A percentile compares a stretch with the other conserved stretches of the same genome.
Conservation (phyloP, 169 alveolate genomes). For the Theileria parva region DNA sequence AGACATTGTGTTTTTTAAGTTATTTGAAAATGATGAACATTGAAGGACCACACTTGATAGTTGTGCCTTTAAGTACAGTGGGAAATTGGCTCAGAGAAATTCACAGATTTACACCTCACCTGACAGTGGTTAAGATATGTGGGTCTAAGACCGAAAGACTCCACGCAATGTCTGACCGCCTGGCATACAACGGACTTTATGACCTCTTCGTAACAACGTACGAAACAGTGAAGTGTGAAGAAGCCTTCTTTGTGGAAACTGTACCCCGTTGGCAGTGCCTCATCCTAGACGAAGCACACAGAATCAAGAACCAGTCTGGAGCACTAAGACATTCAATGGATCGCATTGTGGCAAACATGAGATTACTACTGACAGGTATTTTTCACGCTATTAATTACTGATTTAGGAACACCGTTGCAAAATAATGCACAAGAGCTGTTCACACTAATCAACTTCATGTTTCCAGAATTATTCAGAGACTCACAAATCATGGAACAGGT, state of each 20-base stretch:
- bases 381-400: not conserved
- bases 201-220: conserved; percentile 89
- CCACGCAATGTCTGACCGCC: conserved; percentile 85
- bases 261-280: conserved; percentile 92
- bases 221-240: conserved; percentile 89
- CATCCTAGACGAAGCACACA: conserved; percentile 98
- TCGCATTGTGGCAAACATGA: conserved; percentile 84
- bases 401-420: conserved; percentile 88
- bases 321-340: conserved; percentile 91
- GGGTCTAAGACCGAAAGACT: conserved; percentile 85
- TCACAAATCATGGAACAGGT: conserved; percentile 93
- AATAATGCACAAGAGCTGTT: conserved; percentile 92
- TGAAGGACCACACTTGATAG: conserved; percentile 92
- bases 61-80: conserved; percentile 92
- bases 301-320: conserved; percentile 95
- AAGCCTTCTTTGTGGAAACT: conserved; percentile 85
- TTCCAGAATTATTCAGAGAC: conserved; percentile 96
- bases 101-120: conserved; percentile 86
- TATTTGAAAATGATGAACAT: conserved; percentile 79
- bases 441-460: conserved; percentile 92
- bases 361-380: conserved; percentile 90
- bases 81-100: conserved; percentile 95
- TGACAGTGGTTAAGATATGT: conserved; percentile 83
- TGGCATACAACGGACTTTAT: conserved; percentile 80
- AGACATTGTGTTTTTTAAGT: conserved; percentile 85